phyloP scores from a whole-genome alignment of 169 alveolate genomes.

The Plasmodium malariae region DNA sequence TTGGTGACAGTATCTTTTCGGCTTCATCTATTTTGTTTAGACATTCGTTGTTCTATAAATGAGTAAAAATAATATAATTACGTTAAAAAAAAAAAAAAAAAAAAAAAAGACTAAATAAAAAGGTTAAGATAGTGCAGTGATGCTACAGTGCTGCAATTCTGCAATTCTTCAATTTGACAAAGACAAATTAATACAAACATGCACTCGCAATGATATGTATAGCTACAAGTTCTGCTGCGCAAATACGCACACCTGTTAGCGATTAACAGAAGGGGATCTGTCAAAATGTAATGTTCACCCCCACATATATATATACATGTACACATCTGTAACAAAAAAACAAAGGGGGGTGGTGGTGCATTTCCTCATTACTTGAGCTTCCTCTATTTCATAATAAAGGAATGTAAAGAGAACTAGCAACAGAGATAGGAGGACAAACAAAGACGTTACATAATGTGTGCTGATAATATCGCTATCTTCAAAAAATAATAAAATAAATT shows the following conservation, averaged over 20 bases:
- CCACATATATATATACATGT: neutral
- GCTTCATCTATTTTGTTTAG: slow-evolving; percentile 53
- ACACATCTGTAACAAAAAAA: neutral
- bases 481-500: neutral
- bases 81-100: neutral
- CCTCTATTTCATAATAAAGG: slow-evolving; percentile 25
- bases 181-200: no score
- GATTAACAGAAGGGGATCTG: no score
- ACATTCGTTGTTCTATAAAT: slow-evolving; percentile 27
- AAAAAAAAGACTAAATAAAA: no score
- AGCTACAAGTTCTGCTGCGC: no score
- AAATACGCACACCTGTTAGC: no score
- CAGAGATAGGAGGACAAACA: slow-evolving; percentile 21
- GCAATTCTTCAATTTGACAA: no score
- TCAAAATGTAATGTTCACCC: no score
- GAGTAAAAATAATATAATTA: neutral
- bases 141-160: no score
- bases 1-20: slow-evolving; percentile 14
- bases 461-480: slow-evolving; percentile 44
- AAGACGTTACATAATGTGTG: slow-evolving; percentile 4
- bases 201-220: no score
- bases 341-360: neutral
- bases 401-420: slow-evolving; percentile 23
- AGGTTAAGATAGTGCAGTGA: no score
- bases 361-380: slow-evolving; percentile 44